phyloP scores from a whole-genome alignment of 1,284 basidiomycete species.

The Agaricales sp. region DNA sequence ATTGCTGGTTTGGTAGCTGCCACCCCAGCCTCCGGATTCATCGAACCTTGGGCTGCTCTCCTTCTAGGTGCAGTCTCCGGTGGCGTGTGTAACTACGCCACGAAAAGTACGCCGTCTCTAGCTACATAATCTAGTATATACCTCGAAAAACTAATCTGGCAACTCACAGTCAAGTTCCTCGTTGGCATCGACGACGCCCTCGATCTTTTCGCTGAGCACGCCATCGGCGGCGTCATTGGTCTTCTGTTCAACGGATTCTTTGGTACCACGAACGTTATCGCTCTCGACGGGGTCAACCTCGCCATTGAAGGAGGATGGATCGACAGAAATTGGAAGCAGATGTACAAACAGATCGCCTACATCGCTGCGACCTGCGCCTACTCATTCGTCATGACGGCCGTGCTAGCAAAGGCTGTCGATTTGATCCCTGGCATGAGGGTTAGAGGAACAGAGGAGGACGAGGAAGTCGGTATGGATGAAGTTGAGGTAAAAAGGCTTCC shows the following conservation, averaged over 20 bases:
- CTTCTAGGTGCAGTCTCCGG: conserved; percentile 73
- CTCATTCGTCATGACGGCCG: conserved; percentile 58
- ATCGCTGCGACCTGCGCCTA: conserved; percentile 60
- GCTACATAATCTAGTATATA: conserved; percentile 12
- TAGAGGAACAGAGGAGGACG: conserved; percentile 64
- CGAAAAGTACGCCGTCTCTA: conserved; percentile 54
- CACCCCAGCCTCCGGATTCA: conserved; percentile 67
- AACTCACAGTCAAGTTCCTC: conserved; percentile 50
- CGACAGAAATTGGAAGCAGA: conserved; percentile 57
- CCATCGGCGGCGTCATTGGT: conserved; percentile 82
- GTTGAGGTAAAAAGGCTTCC: conserved; percentile 71
- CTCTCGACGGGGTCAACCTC: conserved; percentile 70
- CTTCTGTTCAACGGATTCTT: conserved; percentile 76
- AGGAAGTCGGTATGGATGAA: conserved; percentile 85
- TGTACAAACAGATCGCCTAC: conserved; percentile 81
- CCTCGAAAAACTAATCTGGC: conserved; percentile 7
- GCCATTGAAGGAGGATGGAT: conserved; percentile 64
- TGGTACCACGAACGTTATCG: conserved; percentile 50
- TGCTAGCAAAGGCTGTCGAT: conserved; percentile 63
- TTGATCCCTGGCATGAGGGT: conserved; percentile 71
- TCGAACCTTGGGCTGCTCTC: conserved; percentile 62
- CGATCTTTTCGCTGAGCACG: conserved; percentile 88
- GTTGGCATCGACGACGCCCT: conserved; percentile 73
- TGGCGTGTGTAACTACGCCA: conserved; percentile 77
- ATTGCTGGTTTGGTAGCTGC: conserved; percentile 89